phyloP scores from a whole-genome alignment of 257 asterid genomes.

The Fraxinus excelsior region DNA sequence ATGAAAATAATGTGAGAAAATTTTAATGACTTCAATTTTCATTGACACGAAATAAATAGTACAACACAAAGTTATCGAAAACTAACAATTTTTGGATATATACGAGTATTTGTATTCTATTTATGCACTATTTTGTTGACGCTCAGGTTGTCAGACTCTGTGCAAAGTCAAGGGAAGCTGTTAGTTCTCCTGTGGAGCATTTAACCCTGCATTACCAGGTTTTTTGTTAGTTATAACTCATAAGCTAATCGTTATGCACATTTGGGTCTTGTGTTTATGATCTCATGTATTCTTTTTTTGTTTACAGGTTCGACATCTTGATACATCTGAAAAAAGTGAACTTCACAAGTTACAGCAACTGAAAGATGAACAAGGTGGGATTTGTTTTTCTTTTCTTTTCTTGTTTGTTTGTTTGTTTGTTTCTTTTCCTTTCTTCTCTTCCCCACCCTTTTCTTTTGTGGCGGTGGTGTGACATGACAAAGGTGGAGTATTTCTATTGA shows the following conservation, averaged over 20 bases:
- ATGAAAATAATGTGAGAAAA: not conserved
- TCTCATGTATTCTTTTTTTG: not conserved
- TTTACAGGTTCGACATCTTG: constrained; percentile 94
- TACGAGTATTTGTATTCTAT: not conserved
- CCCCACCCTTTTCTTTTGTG: not conserved
- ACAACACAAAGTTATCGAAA: not conserved
- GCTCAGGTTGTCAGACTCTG: constrained; percentile 91
- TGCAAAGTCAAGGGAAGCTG: constrained; percentile 99
- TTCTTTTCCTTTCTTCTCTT: not conserved
- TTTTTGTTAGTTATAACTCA: not conserved
- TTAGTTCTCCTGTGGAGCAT: constrained; percentile 97
- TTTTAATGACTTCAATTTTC: not conserved
- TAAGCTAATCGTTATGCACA: constrained; percentile 4
- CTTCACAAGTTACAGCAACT: constrained; percentile 94
- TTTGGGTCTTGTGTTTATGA: not conserved
- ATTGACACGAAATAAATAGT: not conserved
- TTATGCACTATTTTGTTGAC: constrained; percentile 5
- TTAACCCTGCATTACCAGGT: constrained; percentile 98
- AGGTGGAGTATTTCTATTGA: not conserved
- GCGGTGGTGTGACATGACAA: not conserved
- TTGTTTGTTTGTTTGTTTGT: not conserved
- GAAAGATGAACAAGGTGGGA: constrained; percentile 96
- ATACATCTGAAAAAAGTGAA: constrained; percentile 98
- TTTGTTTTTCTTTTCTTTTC: not conserved
- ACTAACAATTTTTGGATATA: not conserved